phyloP scores from a whole-genome alignment of 305 asterid species.

The Solanum hybrid region DNA sequence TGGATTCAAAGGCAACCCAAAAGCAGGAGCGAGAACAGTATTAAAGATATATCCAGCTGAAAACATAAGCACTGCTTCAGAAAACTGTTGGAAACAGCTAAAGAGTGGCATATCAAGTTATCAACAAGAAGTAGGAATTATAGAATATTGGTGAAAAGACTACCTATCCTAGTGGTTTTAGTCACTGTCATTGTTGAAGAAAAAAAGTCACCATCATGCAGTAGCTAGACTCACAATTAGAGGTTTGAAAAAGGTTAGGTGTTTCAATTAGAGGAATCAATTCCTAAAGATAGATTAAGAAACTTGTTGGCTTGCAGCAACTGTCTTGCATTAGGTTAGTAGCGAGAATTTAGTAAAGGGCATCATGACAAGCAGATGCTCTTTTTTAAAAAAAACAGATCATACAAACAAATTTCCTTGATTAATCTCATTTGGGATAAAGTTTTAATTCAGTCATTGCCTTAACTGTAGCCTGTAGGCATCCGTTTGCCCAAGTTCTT shows the following conservation, averaged over 20 bases:
- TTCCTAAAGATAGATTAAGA: neutral
- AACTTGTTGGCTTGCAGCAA: neutral
- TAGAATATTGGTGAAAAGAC: neutral
- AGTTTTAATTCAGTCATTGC: neutral
- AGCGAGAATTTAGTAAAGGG: neutral
- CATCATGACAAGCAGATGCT: neutral
- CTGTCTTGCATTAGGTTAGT: neutral
- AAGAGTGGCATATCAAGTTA: neutral
- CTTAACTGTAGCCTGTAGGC: neutral
- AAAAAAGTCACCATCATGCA: neutral
- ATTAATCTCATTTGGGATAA: neutral
- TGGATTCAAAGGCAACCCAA: conserved; percentile 56
- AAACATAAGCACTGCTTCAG: conserved; percentile 8
- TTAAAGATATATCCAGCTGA: conserved; percentile 46
- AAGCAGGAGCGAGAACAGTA: conserved; percentile 49
- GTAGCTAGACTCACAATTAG: neutral
- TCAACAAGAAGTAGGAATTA: neutral
- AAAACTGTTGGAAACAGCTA: neutral
- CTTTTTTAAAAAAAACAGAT: neutral
- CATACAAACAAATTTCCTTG: neutral
- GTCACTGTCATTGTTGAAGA: neutral
- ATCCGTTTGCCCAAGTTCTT: neutral
- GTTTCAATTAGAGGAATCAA: neutral
- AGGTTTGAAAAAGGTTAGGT: neutral
- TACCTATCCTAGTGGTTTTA: neutral